Conservation (phyloP, 805 yeast genomes). For the Teunomyces barrocoloradensis region DNA sequence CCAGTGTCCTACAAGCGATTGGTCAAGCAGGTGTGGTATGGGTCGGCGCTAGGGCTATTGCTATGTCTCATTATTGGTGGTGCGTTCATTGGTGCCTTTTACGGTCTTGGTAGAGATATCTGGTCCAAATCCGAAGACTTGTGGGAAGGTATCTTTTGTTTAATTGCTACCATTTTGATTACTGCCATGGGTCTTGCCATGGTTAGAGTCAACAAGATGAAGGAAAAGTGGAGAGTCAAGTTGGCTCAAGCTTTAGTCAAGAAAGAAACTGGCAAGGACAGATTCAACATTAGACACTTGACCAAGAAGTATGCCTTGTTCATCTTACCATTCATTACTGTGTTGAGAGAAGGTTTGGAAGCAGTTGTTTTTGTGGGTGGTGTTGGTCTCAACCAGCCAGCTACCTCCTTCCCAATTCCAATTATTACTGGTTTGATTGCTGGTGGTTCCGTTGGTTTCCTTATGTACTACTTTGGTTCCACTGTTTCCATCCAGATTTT, state of each 20-base stretch:
- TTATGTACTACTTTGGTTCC: conserved; percentile 81
- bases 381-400: conserved; percentile 41
- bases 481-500: conserved; percentile 81
- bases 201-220: conserved; percentile 94
- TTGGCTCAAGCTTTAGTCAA: conserved; percentile 81
- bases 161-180: conserved; percentile 86
- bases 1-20: conserved; percentile 56
- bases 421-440: conserved; percentile 82
- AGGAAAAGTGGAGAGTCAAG: conserved; percentile 94
- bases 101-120: conserved; percentile 73
- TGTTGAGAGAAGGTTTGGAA: conserved; percentile 28
- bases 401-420: conserved; percentile 87
- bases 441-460: conserved; percentile 68
- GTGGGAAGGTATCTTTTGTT: conserved; percentile 95
- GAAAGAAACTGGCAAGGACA: conserved; percentile 42
- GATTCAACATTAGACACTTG: conserved; percentile 37
- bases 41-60: conserved; percentile 68
- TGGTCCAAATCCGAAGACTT: conserved; percentile 87
- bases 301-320: conserved; percentile 28
- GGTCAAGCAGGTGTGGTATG: conserved; percentile 83
- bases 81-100: conserved; percentile 93
- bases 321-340: conserved; percentile 24
- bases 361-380: conserved; percentile 47
- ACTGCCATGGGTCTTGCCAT: conserved; percentile 94
- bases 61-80: conserved; percentile 84